Evolutionary conservation across 768 basidiomycete genomes (phyloP), one percentile per base, ranked within the genome.

Genomic region (Podaxis sp.): DNA sequence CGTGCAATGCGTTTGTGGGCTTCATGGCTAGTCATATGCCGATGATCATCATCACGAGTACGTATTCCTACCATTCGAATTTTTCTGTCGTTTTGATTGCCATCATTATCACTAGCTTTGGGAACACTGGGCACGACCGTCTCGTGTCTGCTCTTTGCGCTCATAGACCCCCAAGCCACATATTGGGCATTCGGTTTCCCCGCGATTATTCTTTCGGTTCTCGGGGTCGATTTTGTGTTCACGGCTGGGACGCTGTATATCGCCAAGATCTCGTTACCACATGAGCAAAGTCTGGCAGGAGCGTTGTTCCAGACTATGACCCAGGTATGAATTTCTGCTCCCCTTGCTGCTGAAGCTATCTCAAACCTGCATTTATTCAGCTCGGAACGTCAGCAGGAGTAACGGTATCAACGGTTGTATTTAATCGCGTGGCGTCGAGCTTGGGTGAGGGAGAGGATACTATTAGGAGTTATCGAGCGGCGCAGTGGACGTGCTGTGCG

Each of bases 151-250:
- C 74, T 92, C 3, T 90, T 92, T 67, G 91, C 91, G 1, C 66
- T 89, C 1, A 89, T 92, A 65, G 65, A 83, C 26, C 82, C 88
- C 0, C 64, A 72, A 0, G 77, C 76, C 4, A 73, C 85, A 0
- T 93, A 87, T 67, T 93, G 92, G 92, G 88, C 87, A 1, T 89
- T 81, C 63, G 86, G 85, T 4, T 93, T 93, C 73, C 89, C 90
- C 0, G 82, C 87, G 0, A 82, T 88, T 0, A 73, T 84, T 44
- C 63, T 89, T 52, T 75, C 83, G 22, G 91, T 92, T 15, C 80
- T 91, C 51, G 92, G 92, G 22, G 90, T 86, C 1, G 92, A 93
- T 69, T 90, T 93, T 65, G 85, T 90, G 2, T 93, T 87, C 67
- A 76, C 92, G 0, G 75, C 85, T 0, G 92, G 92, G 2, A 89